Evolutionary conservation across 2,329 filamentous ascomycete genomes (phyloP), one percentile per base, ranked within the genome.

Genomic region (Fusarium sp.): DNA sequence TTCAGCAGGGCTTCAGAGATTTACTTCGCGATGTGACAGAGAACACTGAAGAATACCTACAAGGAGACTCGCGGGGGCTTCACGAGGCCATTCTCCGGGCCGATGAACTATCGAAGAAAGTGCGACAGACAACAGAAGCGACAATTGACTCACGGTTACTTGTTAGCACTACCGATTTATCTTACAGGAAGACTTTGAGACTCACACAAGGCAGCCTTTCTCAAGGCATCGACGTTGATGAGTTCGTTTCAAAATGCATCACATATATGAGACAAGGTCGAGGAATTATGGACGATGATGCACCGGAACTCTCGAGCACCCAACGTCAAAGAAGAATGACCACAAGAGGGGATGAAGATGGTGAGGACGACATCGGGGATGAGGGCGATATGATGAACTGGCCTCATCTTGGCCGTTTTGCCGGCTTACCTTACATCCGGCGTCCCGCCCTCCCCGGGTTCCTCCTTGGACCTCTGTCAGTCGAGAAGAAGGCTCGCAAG

Each of bases 181-280:
- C 93, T 0, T 91, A 92, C 76, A 93, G 93, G 75, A 94, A 94
- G 79, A 92, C 94, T 0, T 86, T 92, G 46, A 90, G 91, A 56
- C 86, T 97, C 31, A 90, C 92, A 3, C 86, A 94, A 35, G 94
- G 94, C 11, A 92, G 92, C 75, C 84, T 88, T 4, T 89, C 90
- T 5, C 90, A 92, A 55, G 94, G 94, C 12, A 84, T 99, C 27
- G 95, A 98, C 77, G 87, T 97, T 0, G 95, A 98, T 68, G 93
- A 97, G 76, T 97, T 98, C 77, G 90, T 98, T 18, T 93, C 93
- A 1, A 97, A 97, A 81, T 95, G 93, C 80, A 94, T 97, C 66
- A 89, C 88, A 7, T 98, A 93, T 79, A 98, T 98, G 94, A 90
- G 89, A 27, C 86, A 88, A 39, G 92, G 90, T 7, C 84, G 87